Percentiles rank a stretch among this genome's conserved stretches.
Conservation (phyloP, 1,284 basidiomycete species). For the Coriolopsis trogii region DNA sequence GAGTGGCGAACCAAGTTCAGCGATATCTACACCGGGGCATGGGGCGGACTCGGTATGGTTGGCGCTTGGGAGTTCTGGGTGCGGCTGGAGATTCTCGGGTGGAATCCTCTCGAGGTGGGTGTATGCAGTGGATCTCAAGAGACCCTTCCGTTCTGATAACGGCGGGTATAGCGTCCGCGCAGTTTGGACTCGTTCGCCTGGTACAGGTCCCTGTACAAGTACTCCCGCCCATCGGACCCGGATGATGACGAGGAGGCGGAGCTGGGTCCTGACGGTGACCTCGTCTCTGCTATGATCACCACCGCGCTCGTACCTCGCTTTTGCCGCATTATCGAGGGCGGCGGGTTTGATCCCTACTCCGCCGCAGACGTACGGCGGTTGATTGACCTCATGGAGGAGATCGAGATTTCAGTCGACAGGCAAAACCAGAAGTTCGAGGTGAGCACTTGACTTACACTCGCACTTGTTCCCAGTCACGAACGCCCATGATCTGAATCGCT, state of each 20-base stretch:
- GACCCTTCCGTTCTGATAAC: conserved; percentile 5
- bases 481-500: too few relatives aligned
- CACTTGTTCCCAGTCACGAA: neutral
- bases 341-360: conserved; percentile 85
- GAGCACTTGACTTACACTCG: conserved; percentile 28
- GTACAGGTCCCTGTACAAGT: conserved; percentile 80
- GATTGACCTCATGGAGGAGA: conserved; percentile 79
- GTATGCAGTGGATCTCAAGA: neutral
- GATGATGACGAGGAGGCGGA: conserved; percentile 51
- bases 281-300: conserved; percentile 88
- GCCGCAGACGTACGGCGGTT: conserved; percentile 63
- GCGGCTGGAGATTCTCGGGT: conserved; percentile 82
- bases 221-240: conserved; percentile 59
- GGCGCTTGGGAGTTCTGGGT: conserved; percentile 98
- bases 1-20: conserved; percentile 78
- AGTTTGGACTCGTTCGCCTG: conserved; percentile 83
- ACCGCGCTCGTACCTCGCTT: conserved; percentile 82
- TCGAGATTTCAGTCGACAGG: conserved; percentile 75
- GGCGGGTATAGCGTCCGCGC: conserved; percentile 46
- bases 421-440: conserved; percentile 77
- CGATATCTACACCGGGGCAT: conserved; percentile 88
- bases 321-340: conserved; percentile 68
- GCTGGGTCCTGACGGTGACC: conserved; percentile 82
- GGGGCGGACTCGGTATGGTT: conserved; percentile 87
- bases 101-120: conserved; percentile 85